A percentile compares a stretch with the other conserved stretches of the same genome.
These are phyloP conservation scores for Penstemon davidsonii DNA, from an alignment of 257 asterid species.

Conservation along the genomic window DNA sequence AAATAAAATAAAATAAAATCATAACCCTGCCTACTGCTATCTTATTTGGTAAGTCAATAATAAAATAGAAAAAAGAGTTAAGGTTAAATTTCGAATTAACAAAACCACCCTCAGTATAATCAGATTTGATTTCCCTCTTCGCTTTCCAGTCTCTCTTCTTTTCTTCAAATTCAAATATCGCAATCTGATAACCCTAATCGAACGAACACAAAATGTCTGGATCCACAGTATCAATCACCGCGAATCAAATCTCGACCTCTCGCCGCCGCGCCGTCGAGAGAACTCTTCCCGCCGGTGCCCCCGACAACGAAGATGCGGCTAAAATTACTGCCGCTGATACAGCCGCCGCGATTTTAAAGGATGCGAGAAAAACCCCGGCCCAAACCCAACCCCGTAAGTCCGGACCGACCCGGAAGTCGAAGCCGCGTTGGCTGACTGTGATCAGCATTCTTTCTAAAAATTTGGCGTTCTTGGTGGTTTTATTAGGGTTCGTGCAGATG, in stretches of 20 bases:
- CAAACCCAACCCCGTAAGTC: slow-evolving; percentile 38
- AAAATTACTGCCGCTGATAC: slow-evolving; percentile 42
- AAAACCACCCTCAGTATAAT: too few relatives aligned
- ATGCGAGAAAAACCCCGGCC: slow-evolving; percentile 39
- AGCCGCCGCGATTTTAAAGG: slow-evolving; percentile 39
- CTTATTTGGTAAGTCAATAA: too few relatives aligned
- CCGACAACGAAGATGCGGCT: slow-evolving; percentile 26
- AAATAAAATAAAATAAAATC: too few relatives aligned
- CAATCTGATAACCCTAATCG: too few relatives aligned
- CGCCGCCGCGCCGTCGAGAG: slow-evolving; percentile 73
- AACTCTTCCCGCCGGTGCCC: slow-evolving; percentile 36
- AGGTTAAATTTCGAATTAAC: too few relatives aligned
- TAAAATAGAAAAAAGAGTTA: too few relatives aligned
- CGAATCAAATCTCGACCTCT: slow-evolving; percentile 56
- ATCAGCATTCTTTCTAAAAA: slow-evolving; percentile 62
- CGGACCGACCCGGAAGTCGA: slow-evolving; percentile 39
- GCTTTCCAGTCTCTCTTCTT: too few relatives aligned
- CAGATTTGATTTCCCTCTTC: too few relatives aligned
- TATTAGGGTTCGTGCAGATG: slow-evolving; percentile 58
- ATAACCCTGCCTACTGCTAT: too few relatives aligned
- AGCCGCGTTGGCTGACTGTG: slow-evolving; percentile 73
- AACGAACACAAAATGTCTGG: slow-evolving; percentile 51
- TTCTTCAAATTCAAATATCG: too few relatives aligned
- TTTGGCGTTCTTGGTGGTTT: slow-evolving; percentile 44
- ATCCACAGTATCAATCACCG: slow-evolving; percentile 75